Evolutionary conservation across 768 basidiomycete species (phyloP).

Genomic region (Russula sp.): DNA sequence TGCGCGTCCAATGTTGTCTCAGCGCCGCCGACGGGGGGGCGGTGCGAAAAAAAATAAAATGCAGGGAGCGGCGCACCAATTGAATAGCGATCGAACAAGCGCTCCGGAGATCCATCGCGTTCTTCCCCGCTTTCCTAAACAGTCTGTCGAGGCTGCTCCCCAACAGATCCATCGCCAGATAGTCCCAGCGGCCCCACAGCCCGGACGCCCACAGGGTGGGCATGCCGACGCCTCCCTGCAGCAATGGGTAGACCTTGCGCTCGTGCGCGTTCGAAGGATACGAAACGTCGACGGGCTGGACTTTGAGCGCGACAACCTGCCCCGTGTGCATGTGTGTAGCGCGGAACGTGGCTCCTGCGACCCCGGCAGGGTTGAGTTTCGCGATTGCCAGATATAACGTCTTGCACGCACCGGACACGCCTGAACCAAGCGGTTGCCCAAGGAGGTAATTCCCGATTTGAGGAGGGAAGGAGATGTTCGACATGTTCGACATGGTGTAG

Average conservation of each 20-base stretch:
- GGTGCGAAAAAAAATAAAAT: neutral
- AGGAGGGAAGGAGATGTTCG: slow-evolving; percentile 27
- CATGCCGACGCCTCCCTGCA: slow-evolving; percentile 71
- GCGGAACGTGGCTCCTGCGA: slow-evolving; percentile 63
- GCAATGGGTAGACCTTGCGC: slow-evolving; percentile 56
- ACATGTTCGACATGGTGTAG: slow-evolving; percentile 10
- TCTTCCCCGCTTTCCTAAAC: slow-evolving; percentile 49
- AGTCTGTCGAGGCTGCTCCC: slow-evolving; percentile 64
- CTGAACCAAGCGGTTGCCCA: slow-evolving; percentile 55
- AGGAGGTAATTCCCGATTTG: slow-evolving; percentile 57
- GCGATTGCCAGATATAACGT: neutral
- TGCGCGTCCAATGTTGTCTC: neutral
- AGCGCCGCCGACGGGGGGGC: neutral
- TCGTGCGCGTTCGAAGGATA: slow-evolving; percentile 76
- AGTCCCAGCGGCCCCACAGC: slow-evolving; percentile 30
- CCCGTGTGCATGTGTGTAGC: slow-evolving; percentile 52
- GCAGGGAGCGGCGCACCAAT: slow-evolving; percentile 48
- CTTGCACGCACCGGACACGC: slow-evolving; percentile 55
- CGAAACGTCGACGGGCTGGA: slow-evolving; percentile 62
- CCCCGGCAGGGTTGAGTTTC: neutral
- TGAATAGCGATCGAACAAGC: slow-evolving; percentile 74
- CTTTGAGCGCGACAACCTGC: slow-evolving; percentile 64
- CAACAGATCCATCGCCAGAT: slow-evolving; percentile 69
- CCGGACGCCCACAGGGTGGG: slow-evolving; percentile 60
- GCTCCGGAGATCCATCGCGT: slow-evolving; percentile 60